Evolutionary conservation across 768 basidiomycete species (phyloP).

Genomic region (Asterophora lycoperdoides): DNA sequence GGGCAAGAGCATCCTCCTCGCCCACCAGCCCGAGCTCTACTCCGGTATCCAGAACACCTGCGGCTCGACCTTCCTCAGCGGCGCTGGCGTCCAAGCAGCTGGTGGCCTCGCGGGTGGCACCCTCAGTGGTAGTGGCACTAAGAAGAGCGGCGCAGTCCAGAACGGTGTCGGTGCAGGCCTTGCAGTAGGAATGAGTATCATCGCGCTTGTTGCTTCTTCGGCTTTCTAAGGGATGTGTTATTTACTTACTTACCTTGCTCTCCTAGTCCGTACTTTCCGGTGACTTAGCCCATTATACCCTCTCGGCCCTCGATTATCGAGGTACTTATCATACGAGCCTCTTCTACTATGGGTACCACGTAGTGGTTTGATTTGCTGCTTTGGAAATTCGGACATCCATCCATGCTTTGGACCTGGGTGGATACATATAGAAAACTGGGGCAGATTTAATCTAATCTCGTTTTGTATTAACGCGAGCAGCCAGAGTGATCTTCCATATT

Average conservation of each 20-base stretch:
- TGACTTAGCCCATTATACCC: slow-evolving; percentile 24
- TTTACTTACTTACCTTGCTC: slow-evolving; percentile 12
- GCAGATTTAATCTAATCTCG: neutral
- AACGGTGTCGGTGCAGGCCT: slow-evolving; percentile 21
- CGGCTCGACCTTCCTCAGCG: slow-evolving; percentile 64
- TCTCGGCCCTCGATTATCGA: slow-evolving; percentile 10
- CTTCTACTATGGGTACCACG: slow-evolving; percentile 6
- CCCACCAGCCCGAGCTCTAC: slow-evolving; percentile 66
- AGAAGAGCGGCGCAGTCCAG: slow-evolving; percentile 18
- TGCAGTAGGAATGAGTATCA: slow-evolving; percentile 12
- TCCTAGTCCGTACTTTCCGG: slow-evolving; percentile 12
- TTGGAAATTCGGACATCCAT: neutral
- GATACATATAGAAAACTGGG: neutral
- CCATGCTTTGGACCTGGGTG: slow-evolving; percentile 1
- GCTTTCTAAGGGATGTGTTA: slow-evolving; percentile 15
- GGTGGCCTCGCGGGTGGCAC: slow-evolving; percentile 48
- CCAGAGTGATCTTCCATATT: too few species aligned
- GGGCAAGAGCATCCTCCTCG: slow-evolving; percentile 55
- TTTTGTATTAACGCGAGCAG: neutral
- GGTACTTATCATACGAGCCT: slow-evolving; percentile 14
- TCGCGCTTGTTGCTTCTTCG: slow-evolving; percentile 15
- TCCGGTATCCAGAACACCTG: slow-evolving; percentile 56
- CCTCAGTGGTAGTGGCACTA: slow-evolving; percentile 7
- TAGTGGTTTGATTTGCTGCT: slow-evolving; percentile 14
- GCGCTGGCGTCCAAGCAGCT: slow-evolving; percentile 59